Percentiles rank a stretch among this genome's conserved stretches.
Conservation (phyloP, 768 basidiomycete genomes). For the Lactarius quietus region DNA sequence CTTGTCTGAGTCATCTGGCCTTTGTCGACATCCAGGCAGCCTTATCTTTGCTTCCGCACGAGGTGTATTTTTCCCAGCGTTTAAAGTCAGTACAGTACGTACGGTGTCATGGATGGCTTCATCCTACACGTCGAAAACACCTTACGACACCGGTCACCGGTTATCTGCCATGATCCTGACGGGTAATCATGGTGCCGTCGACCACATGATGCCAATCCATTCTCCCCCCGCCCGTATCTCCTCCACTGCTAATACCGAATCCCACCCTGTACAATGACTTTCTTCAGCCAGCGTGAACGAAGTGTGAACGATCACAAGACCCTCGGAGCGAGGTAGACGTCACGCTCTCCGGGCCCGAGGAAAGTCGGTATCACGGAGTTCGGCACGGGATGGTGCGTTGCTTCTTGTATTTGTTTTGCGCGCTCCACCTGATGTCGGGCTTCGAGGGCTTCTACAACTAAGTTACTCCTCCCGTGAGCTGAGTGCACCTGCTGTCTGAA, state of each 20-base stretch:
- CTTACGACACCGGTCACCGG: not conserved
- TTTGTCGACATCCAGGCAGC: too few relatives aligned
- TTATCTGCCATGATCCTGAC: not conserved
- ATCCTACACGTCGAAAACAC: not conserved
- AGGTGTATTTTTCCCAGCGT: not conserved
- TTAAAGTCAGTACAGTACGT: not conserved
- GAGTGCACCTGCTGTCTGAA: not conserved
- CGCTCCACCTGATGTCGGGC: too few relatives aligned
- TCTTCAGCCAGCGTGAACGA: too few relatives aligned
- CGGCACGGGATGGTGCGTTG: too few relatives aligned
- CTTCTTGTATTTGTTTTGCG: too few relatives aligned
- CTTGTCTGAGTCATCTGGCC: too few relatives aligned
- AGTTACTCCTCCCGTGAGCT: too few relatives aligned
- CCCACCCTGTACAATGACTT: not conserved
- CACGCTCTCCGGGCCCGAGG: not conserved
- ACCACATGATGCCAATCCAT: not conserved
- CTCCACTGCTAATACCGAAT: not conserved
- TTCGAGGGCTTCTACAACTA: not conserved
- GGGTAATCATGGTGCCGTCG: not conserved
- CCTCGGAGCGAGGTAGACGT: not conserved
- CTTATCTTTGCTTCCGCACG: not conserved
- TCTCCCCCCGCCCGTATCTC: not conserved
- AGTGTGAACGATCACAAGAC: not conserved
- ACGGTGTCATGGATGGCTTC: too few relatives aligned
- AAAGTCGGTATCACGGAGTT: not conserved